phyloP scores from a whole-genome alignment of 140 eudicot species.

The Flaveria floridana region DNA sequence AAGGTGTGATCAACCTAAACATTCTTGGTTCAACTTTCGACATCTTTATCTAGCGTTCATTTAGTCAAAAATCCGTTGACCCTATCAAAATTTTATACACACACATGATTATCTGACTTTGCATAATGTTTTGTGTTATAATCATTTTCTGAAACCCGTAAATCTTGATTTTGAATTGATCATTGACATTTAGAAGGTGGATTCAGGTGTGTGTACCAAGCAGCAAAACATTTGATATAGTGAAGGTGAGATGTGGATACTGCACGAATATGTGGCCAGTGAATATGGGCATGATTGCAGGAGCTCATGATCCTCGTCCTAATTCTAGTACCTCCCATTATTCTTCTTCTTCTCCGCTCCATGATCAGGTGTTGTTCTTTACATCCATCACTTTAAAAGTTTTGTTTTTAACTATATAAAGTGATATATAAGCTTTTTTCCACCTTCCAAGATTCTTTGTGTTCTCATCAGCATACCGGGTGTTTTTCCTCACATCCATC shows the following conservation, averaged over 20 bases:
- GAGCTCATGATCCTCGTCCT: constrained; percentile 36
- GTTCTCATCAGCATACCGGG: neutral
- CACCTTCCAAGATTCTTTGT: neutral
- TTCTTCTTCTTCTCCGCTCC: constrained; percentile 25
- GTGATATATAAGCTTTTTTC: neutral
- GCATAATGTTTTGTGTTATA: constrained; percentile 15
- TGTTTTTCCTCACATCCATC: neutral
- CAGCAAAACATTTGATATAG: constrained; percentile 60
- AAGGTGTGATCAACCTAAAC: constrained; percentile 11
- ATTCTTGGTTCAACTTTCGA: neutral
- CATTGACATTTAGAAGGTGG: constrained; percentile 15
- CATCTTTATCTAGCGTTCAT: neutral
- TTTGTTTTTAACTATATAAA: neutral
- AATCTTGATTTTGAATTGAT: constrained; percentile 13
- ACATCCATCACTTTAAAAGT: neutral
- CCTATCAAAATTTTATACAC: neutral
- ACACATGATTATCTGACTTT: neutral
- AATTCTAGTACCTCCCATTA: constrained; percentile 20
- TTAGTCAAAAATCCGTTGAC: neutral
- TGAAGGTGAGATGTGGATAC: constrained; percentile 88
- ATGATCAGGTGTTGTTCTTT: neutral
- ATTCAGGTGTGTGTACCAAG: constrained; percentile 87
- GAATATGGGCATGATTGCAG: constrained; percentile 58
- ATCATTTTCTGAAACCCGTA: constrained; percentile 10
- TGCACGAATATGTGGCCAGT: constrained; percentile 77